These are phyloP conservation scores for Lenwebbia sp. DNA, from an alignment of 345 rosid genomes.

Conservation along the genomic window DNA sequence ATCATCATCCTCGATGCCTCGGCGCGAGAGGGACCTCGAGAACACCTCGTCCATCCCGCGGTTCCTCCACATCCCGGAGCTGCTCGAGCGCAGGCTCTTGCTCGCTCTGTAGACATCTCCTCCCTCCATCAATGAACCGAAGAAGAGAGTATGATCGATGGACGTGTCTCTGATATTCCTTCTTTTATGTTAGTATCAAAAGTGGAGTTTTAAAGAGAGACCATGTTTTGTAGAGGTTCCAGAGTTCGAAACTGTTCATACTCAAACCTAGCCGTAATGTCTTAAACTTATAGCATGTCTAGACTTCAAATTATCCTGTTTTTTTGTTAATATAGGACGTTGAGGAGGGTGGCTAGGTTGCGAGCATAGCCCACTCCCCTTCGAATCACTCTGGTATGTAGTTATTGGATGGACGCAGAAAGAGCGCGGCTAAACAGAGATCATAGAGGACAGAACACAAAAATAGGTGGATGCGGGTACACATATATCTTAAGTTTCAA, in stretches of 20 bases:
- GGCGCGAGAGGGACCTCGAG: constrained; percentile 20
- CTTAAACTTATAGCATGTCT: neutral
- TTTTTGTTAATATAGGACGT: neutral
- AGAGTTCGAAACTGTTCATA: neutral
- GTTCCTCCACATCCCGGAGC: constrained; percentile 13
- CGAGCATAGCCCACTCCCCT: neutral
- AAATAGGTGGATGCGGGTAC: no score
- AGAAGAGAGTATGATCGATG: neutral
- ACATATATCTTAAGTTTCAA: no score
- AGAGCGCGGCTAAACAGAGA: no score
- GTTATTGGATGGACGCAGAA: neutral
- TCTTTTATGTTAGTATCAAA: neutral
- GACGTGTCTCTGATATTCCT: neutral
- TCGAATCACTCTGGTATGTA: neutral
- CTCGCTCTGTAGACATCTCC: constrained; percentile 4
- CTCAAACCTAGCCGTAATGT: neutral
- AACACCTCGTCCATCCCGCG: constrained; percentile 5
- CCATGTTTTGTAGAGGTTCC: neutral
- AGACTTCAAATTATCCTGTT: neutral
- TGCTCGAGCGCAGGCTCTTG: constrained; percentile 6
- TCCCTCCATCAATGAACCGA: constrained; percentile 3
- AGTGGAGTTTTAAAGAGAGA: no score
- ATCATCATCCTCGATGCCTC: constrained; percentile 29
- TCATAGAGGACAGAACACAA: no score
- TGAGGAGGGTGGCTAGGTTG: neutral